phyloP scores from a whole-genome alignment of 1,139 yeast genomes.

The Taphrina wiesneri region DNA sequence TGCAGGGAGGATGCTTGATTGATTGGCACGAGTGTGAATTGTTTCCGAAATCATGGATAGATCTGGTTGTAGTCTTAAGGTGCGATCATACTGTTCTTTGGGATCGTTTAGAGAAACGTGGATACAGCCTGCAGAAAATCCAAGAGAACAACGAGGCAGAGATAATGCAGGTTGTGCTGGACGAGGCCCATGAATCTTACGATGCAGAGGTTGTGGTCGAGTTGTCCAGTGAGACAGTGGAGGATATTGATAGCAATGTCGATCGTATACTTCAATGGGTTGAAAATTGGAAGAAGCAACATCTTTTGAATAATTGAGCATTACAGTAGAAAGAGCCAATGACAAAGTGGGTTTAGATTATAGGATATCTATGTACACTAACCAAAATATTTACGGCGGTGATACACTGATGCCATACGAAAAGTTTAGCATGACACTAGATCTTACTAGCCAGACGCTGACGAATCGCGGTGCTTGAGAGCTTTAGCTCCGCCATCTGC shows the following conservation, averaged over 20 bases:
- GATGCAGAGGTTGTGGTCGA: conserved; percentile 80
- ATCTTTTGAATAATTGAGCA: neutral
- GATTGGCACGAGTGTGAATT: conserved; percentile 99
- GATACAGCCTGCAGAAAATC: conserved; percentile 74
- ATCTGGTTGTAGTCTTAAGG: conserved; percentile 82
- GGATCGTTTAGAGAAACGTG: conserved; percentile 68
- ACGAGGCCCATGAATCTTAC: conserved; percentile 83
- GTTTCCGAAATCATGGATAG: conserved; percentile 90
- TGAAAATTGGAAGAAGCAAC: conserved; percentile 59
- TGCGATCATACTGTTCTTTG: conserved; percentile 70
- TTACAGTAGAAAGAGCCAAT: neutral
- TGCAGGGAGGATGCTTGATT: conserved; percentile 76
- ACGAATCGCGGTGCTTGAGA: conserved; percentile 74
- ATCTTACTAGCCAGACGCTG: conserved; percentile 37
- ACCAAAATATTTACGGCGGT: neutral
- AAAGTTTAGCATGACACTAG: neutral
- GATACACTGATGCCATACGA: neutral
- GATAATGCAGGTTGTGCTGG: conserved; percentile 87
- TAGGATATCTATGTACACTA: neutral
- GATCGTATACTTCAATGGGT: conserved; percentile 75
- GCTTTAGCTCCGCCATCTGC: conserved; percentile 66
- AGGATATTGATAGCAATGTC: conserved; percentile 77
- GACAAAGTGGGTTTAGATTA: neutral
- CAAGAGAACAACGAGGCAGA: conserved; percentile 95
- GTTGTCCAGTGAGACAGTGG: conserved; percentile 67